phyloP scores from a whole-genome alignment of 306 rosid species.

The Dryas octopetala region DNA sequence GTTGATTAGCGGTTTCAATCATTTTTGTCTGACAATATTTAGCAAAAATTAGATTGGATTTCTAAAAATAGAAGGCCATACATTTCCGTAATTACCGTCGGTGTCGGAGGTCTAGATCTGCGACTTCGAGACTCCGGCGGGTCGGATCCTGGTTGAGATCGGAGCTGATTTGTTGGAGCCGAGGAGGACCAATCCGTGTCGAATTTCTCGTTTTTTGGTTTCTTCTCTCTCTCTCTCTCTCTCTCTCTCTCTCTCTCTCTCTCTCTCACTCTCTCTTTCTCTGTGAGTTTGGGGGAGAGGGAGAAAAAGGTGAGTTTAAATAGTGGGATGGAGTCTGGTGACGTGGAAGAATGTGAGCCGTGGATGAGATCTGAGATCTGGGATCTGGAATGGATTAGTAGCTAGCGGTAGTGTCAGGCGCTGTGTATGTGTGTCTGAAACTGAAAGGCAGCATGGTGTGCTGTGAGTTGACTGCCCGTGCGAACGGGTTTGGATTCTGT shows the following conservation, averaged over 20 bases:
- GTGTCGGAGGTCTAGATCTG: slow-evolving; percentile 44
- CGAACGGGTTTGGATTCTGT: too few relatives aligned
- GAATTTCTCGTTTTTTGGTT: not conserved
- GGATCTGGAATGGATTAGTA: not conserved
- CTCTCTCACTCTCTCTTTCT: not conserved
- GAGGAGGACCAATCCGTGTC: not conserved
- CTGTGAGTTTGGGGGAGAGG: too few relatives aligned
- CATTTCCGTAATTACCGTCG: slow-evolving; percentile 13
- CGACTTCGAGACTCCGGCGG: slow-evolving; percentile 15
- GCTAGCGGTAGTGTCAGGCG: slow-evolving; percentile 7
- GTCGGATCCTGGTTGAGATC: slow-evolving; percentile 15
- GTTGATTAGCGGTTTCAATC: not conserved
- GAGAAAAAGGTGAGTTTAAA: slow-evolving; percentile 15
- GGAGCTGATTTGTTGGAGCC: not conserved
- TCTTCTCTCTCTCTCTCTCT: not conserved
- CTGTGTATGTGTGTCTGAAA: not conserved
- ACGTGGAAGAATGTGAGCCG: slow-evolving; percentile 24
- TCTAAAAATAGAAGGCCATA: slow-evolving; percentile 21
- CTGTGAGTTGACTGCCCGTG: too few relatives aligned
- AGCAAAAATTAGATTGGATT: not conserved
- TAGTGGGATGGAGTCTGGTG: not conserved
- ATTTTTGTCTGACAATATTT: not conserved
- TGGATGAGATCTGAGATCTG: slow-evolving; percentile 17
- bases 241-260: not conserved
- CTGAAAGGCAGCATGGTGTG: not conserved